These are phyloP conservation scores for Holtermanniella nyarrowii DNA, from an alignment of 768 basidiomycete genomes.

Conservation along the genomic window DNA sequence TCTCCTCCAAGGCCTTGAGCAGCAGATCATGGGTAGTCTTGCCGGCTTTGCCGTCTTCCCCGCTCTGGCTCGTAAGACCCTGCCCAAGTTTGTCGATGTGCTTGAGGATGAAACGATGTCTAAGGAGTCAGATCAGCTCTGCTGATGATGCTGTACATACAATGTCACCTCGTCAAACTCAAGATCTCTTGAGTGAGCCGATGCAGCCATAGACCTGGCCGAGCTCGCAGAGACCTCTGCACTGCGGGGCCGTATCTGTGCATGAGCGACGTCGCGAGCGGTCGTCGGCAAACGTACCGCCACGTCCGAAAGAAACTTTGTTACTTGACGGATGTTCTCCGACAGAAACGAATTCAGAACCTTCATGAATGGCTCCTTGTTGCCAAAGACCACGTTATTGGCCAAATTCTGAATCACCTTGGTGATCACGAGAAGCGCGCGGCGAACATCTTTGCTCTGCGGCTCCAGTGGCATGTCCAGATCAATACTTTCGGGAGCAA, in stretches of 20 bases:
- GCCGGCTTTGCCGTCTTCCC: constrained; percentile 8
- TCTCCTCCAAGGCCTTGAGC: constrained; percentile 13
- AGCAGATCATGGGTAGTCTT: constrained; percentile 12
- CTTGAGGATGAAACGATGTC: constrained; percentile 23
- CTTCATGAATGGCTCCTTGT: constrained; percentile 75
- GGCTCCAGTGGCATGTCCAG: constrained; percentile 60
- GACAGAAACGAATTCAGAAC: constrained; percentile 59
- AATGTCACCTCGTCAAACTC: constrained; percentile 24
- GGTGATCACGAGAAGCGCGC: constrained; percentile 73
- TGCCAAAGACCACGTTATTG: constrained; percentile 82
- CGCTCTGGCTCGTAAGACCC: constrained; percentile 3
- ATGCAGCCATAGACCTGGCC: constrained; percentile 10
- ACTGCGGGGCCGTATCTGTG: constrained; percentile 23
- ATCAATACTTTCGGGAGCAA: constrained; percentile 74
- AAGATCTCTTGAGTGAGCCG: constrained; percentile 17
- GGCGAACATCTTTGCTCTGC: constrained; percentile 49
- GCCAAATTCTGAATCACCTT: constrained; percentile 89
- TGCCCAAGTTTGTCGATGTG: constrained; percentile 16
- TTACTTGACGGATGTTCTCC: constrained; percentile 31
- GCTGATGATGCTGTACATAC: constrained; percentile 2
- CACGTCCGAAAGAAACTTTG: constrained; percentile 31
- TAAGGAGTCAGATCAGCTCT: constrained; percentile 4
- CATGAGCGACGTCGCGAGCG: constrained; percentile 3
- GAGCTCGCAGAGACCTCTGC: constrained; percentile 8
- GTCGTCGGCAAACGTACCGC: constrained; percentile 22